phyloP scores from a whole-genome alignment of 176 grass and related monocot species.

The Alopecurus myosuroides region DNA sequence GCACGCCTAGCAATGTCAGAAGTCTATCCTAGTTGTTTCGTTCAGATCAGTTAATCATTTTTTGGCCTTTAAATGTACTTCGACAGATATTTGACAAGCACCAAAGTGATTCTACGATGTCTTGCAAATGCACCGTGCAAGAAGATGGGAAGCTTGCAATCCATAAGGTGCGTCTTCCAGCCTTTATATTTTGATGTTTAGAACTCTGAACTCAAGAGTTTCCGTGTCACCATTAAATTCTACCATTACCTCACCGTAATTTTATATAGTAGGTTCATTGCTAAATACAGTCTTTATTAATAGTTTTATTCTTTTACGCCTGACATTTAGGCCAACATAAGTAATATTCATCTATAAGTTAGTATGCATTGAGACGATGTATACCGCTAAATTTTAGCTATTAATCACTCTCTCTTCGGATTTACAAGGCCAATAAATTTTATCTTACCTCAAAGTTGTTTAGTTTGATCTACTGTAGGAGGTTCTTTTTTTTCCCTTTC shows the following conservation, averaged over 20 bases:
- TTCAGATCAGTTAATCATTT: background rate
- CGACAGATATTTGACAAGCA: conserved; percentile 60
- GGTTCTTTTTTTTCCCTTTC: no score
- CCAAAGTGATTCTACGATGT: conserved; percentile 40
- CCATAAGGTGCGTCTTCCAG: conserved; percentile 41
- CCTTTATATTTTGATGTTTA: background rate
- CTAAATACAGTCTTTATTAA: background rate
- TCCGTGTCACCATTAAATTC: background rate
- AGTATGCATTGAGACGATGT: background rate
- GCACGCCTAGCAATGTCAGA: background rate
- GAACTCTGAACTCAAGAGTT: background rate
- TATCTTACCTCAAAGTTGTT: no score
- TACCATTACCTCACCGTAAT: background rate
- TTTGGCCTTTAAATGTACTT: background rate
- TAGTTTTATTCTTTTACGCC: background rate
- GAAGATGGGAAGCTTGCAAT: conserved; percentile 47
- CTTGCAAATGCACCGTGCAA: conserved; percentile 58
- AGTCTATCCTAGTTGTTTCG: background rate
- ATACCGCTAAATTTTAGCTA: background rate
- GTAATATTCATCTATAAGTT: background rate
- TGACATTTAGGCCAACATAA: background rate
- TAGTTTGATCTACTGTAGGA: no score
- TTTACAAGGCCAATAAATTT: background rate
- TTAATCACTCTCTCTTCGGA: background rate
- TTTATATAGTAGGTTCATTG: background rate